Evolutionary conservation across 2,329 filamentous ascomycete genomes (phyloP).

Genomic region (Aspergillus carbonarius): DNA sequence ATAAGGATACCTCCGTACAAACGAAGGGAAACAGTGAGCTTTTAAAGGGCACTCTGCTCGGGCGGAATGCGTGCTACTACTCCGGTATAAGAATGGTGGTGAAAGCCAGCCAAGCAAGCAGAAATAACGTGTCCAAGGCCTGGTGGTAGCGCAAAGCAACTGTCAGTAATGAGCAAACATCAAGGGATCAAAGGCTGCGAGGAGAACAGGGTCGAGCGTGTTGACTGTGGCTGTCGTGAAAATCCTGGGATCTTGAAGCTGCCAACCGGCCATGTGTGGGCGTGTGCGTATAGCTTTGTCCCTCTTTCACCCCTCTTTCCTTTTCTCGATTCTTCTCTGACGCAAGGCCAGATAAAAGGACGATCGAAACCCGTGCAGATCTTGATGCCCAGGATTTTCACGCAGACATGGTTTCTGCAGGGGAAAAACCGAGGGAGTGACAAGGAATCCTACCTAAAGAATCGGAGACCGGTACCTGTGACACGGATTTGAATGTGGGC

Average conservation of each 20-base stretch:
- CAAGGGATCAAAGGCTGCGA: slow-evolving; percentile 5
- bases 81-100: slow-evolving; percentile 8
- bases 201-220: slow-evolving; percentile 11
- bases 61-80: background rate
- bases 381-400: background rate
- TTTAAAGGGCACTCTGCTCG: background rate
- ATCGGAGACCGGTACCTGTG: background rate
- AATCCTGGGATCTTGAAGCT: slow-evolving; percentile 5
- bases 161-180: slow-evolving; percentile 24
- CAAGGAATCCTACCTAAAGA: slow-evolving; percentile 5
- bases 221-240: slow-evolving; percentile 6
- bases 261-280: background rate
- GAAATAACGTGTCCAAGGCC: slow-evolving; percentile 16
- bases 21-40: background rate
- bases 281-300: background rate
- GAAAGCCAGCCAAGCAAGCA: slow-evolving; percentile 15
- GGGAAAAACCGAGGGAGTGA: background rate
- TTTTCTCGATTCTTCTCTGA: background rate
- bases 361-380: background rate
- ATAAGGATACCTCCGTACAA: background rate
- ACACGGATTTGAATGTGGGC: background rate
- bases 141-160: slow-evolving; percentile 22
- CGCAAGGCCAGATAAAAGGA: background rate
- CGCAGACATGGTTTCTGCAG: slow-evolving; percentile 11
- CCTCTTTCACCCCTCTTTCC: background rate